Conservation (phyloP, 345 rosid genomes). For the Aquilaria sinensis region DNA sequence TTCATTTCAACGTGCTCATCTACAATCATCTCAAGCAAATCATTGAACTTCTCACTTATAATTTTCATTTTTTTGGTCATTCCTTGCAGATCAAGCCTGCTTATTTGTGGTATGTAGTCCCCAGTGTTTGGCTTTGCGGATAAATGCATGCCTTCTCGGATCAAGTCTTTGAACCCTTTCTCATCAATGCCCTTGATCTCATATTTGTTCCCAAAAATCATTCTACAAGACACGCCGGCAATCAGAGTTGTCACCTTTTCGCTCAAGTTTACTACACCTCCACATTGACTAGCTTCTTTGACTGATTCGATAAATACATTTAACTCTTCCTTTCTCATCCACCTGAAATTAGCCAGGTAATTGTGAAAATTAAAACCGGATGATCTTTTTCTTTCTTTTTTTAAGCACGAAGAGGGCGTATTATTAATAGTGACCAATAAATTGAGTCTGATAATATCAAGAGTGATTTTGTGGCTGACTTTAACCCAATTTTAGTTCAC, state of each 20-base stretch:
- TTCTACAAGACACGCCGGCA: conserved; percentile 32
- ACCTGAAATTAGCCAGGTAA: not conserved
- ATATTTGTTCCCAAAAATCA: conserved; percentile 49
- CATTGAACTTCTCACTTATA: conserved; percentile 26
- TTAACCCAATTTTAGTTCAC: too few relatives aligned
- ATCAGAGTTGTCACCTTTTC: conserved; percentile 21
- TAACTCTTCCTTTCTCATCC: conserved; percentile 22
- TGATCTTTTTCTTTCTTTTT: too few relatives aligned
- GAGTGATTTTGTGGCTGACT: too few relatives aligned
- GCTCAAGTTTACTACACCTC: conserved; percentile 28
- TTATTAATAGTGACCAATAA: too few relatives aligned
- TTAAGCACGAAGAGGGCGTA: too few relatives aligned
- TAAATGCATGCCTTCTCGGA: conserved; percentile 31
- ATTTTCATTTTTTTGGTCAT: conserved; percentile 29
- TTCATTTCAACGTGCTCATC: conserved; percentile 24
- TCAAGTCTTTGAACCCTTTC: conserved; percentile 33
- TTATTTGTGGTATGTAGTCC: conserved; percentile 29
- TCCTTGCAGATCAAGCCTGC: conserved; percentile 34
- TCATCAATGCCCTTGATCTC: conserved; percentile 22
- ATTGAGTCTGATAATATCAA: too few relatives aligned
- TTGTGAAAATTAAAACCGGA: too few relatives aligned
- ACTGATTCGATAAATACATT: conserved; percentile 19
- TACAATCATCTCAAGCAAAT: conserved; percentile 33
- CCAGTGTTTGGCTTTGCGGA: conserved; percentile 26
- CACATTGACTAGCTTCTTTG: conserved; percentile 6